Base-by-base conservation (phyloP, 2,329 filamentous ascomycete species). In the Aspergillus bombycis region DNA sequence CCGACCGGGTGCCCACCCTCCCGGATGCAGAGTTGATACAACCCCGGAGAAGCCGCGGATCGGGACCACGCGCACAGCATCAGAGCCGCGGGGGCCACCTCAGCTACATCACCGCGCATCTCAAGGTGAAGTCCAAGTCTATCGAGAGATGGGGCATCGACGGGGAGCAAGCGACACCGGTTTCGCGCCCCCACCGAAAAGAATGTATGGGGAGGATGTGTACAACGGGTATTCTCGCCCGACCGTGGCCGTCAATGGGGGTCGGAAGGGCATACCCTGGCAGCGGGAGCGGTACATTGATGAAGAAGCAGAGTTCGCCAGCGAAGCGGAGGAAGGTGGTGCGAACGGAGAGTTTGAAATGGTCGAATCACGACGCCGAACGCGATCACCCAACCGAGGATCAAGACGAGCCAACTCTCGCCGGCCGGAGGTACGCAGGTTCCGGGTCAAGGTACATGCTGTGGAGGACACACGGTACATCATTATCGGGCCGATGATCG, bases 371-470 rank as follows among this genome's bases (percentile, higher is more conserved):
- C 69, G 68, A 45, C 68, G 68, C 14, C 70, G 68, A 6, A 69
- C 71, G n/a, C 65, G 83, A 26, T 73, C 67, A 61, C 71, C 71
- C 12, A 58, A 66, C 32, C 70, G 70, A 19, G 65, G 67, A 36
- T 69, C 76, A 12, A 75, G 67, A 46, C 74, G 67, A 14, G 71
- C 67, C 23, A 71, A 68, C 26, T 77, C 77, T 6, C 74, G 75
- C 14, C 72, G 86, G 62, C 86, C 88, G 1, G 90, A 92, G 8
- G 83, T 95, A 62, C 87, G 87, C 66, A 90, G 94, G 78, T 89
- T 98, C 67, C 88, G 94, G 43, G 89, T 97, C 76, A 99, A 99
- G 82, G 93, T 97, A 1, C 94, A 98, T 74, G 89, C 85, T 4
- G 80, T 87, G 1, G 91, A 93, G 52, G 95, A 99, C 74, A 95